Conservation (phyloP, 371 early-diverging fungal genomes). For the Rhizopus arrhizus region DNA sequence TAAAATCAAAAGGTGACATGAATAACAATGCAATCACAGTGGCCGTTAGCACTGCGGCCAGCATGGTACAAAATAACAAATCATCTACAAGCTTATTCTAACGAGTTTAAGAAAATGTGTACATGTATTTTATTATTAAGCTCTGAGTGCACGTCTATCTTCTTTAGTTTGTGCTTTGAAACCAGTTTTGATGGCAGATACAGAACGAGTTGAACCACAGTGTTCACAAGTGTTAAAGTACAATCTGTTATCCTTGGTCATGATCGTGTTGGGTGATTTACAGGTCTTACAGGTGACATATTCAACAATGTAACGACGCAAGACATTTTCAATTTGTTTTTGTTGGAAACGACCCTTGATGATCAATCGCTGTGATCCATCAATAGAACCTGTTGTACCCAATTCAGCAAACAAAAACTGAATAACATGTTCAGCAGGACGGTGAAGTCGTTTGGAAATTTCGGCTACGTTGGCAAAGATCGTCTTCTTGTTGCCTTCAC, state of each 20-base stretch:
- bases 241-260: conserved; percentile 97
- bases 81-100: no score
- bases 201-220: conserved; percentile 96
- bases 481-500: conserved; percentile 96
- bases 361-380: conserved; percentile 90
- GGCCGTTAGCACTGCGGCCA: no score
- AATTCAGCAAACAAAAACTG: conserved; percentile 98
- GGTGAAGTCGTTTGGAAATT: conserved; percentile 92
- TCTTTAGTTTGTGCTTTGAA: conserved; percentile 88
- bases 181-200: conserved; percentile 98
- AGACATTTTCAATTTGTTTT: conserved; percentile 98
- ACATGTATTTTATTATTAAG: conserved; percentile 22
- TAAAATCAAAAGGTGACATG: no score
- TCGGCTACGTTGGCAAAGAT: conserved; percentile 95
- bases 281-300: conserved; percentile 99
- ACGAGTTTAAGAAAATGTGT: background rate
- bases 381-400: conserved; percentile 97
- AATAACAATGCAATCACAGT: no score
- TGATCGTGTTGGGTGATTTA: conserved; percentile 94
- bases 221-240: conserved; percentile 98
- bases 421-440: conserved; percentile 96
- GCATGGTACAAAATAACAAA: no score
- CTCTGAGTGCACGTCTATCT: conserved; percentile 63
- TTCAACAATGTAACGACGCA: conserved; percentile 98
- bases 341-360: conserved; percentile 99